A percentile compares a stretch with the other conserved stretches of the same genome.
phyloP scores from a whole-genome alignment of 2,329 filamentous ascomycete species.

The Botrytis aclada region DNA sequence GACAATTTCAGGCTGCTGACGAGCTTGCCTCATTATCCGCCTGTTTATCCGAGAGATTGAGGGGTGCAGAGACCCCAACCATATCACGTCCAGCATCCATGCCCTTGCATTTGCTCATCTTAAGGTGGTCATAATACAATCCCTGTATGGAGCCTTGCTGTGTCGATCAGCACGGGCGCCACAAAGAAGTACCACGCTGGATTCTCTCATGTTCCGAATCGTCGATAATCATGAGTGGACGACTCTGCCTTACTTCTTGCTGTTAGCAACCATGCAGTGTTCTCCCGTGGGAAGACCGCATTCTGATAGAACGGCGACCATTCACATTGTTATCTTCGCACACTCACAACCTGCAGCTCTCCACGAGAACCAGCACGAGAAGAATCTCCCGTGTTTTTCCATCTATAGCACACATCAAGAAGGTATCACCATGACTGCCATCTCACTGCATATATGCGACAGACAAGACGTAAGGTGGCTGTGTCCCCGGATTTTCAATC shows the following conservation, averaged over 20 bases:
- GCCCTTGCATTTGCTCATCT: slow-evolving; percentile 21
- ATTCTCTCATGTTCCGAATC: slow-evolving; percentile 10
- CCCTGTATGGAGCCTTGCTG: slow-evolving; percentile 14
- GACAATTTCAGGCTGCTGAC: slow-evolving; percentile 16
- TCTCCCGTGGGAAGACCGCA: slow-evolving; percentile 20
- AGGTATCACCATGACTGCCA: slow-evolving; percentile 9
- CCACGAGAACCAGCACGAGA: slow-evolving; percentile 21
- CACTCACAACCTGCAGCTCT: slow-evolving; percentile 18
- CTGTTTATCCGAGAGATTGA: slow-evolving; percentile 23
- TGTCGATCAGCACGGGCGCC: slow-evolving; percentile 21
- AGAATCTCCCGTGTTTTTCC: slow-evolving; percentile 19
- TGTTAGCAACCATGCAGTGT: slow-evolving; percentile 19
- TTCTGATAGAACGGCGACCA: slow-evolving; percentile 19
- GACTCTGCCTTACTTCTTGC: slow-evolving; percentile 5
- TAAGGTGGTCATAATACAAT: slow-evolving; percentile 17
- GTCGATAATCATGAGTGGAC: slow-evolving; percentile 15
- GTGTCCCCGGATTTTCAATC: slow-evolving; percentile 19
- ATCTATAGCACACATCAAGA: slow-evolving; percentile 10
- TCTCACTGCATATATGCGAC: slow-evolving; percentile 8
- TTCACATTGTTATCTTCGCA: slow-evolving; percentile 20
- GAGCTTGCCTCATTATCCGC: slow-evolving; percentile 20
- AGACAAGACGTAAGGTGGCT: slow-evolving; percentile 15
- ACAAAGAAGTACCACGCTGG: slow-evolving; percentile 20
- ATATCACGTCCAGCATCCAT: slow-evolving; percentile 18
- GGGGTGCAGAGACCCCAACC: slow-evolving; percentile 20